Evolutionary conservation across 805 yeast genomes (phyloP), one percentile per base, ranked within the genome.

Genomic region (Wickerhamomyces sydowiorum): DNA sequence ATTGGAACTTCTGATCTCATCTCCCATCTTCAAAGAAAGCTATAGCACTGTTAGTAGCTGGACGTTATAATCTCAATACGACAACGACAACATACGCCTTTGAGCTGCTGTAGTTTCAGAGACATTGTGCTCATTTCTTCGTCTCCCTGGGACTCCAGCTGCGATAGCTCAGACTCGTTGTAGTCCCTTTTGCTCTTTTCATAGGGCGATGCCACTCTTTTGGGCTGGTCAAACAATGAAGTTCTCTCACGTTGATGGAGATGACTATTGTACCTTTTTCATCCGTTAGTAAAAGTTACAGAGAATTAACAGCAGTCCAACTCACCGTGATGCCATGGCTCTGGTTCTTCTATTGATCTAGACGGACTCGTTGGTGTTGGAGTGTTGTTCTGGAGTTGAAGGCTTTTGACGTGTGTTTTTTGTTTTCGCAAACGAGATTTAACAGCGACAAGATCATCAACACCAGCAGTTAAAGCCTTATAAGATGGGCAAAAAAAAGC

Each of bases 141-240:
- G 28, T 78, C 85, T 46, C 74, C 74, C 54, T 83, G 90, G 3
- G 82, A 69, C 56, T 83, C 90, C 38, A 83, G 56, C 45, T 76
- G 78, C 18, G 82, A 73, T 50, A 80, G 53, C 42, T 72, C 67
- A 22, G 77, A 62, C 35, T 79, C 83, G 13, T 74, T 65, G 54
- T 67, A 73, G 53, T 70, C 77, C 35, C 65, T 51, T 21, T 48
- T 40, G 17, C 53, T 40, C n/a, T 56, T 53, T 17, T 61, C 68
- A 50, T 72, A 73, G 1, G 78, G 75, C 1, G 76, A 70, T 2
- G 67, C 55, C 1, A 69, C 59, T 30, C 70, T 43, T 33, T 46
- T 49, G 12, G 60, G 59, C 32, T 49, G 50, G 28, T 51, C 60
- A 28, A 55, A 55, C 5, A 55, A 41, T 20, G 56, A 39, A 2